Conservation (phyloP, 345 rosid genomes). For the Eutrema japonicum region DNA sequence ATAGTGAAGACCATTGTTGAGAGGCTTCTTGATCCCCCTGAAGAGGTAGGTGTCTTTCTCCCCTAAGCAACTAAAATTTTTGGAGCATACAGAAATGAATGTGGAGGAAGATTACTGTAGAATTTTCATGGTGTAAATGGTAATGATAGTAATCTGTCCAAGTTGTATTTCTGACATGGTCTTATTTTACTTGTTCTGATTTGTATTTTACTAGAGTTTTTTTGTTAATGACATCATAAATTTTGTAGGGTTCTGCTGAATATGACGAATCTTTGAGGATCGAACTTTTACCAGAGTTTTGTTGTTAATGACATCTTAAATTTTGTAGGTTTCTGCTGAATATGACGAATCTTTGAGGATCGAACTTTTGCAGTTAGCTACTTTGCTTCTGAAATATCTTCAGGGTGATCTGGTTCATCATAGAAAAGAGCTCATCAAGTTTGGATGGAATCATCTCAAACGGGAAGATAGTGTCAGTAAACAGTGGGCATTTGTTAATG, state of each 20-base stretch:
- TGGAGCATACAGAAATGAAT: conserved; percentile 4
- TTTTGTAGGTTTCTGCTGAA: conserved; percentile 88
- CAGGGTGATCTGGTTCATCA: conserved; percentile 92
- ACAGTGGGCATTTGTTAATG: conserved; percentile 99
- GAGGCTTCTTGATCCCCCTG: conserved; percentile 99
- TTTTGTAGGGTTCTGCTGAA: too few relatives aligned
- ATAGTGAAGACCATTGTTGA: conserved; percentile 91
- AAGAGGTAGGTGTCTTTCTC: conserved; percentile 63
- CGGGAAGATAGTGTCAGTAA: conserved; percentile 99
- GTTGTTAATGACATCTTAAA: conserved; percentile 20
- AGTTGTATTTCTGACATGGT: conserved; percentile 3
- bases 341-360: conserved; percentile 96
- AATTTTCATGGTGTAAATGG: conserved; percentile 12
- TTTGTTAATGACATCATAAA: too few relatives aligned
- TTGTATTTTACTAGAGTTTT: neutral
- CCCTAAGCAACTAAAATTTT: conserved; percentile 21
- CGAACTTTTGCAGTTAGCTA: conserved; percentile 97
- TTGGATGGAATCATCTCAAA: conserved; percentile 99
- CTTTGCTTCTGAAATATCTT: conserved; percentile 92
- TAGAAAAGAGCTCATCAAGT: conserved; percentile 95
- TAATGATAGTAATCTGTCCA: conserved; percentile 7
- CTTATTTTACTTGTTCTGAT: conserved; percentile 9
- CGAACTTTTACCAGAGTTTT: neutral
- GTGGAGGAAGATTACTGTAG: conserved; percentile 7
- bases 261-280: too few relatives aligned